These are phyloP conservation scores for Mesembryanthemum crystallinum DNA, from an alignment of 148 eudicot genomes.

Conservation along the genomic window DNA sequence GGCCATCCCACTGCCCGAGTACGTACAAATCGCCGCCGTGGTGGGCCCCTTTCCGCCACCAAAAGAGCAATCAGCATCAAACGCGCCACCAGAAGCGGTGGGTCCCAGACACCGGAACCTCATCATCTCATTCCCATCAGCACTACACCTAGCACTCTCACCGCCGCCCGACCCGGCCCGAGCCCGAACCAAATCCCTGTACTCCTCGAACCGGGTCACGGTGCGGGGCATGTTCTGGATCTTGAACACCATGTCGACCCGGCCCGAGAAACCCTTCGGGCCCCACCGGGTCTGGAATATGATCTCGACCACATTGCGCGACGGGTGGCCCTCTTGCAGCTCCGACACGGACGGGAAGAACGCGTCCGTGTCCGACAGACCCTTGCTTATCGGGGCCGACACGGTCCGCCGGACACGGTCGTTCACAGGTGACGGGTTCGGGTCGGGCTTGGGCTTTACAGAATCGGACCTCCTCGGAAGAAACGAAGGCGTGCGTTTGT, in stretches of 20 bases:
- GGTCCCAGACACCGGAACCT: slow-evolving; percentile 73
- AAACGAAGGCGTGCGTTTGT: not conserved
- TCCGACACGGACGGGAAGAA: slow-evolving; percentile 66
- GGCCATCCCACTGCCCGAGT: slow-evolving; percentile 72
- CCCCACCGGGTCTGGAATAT: slow-evolving; percentile 84
- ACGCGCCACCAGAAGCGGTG: slow-evolving; percentile 28
- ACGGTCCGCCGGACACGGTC: slow-evolving; percentile 18
- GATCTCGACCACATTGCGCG: slow-evolving; percentile 89
- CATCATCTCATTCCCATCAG: slow-evolving; percentile 98
- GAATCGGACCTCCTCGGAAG: slow-evolving; percentile 18
- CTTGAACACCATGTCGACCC: slow-evolving; percentile 81
- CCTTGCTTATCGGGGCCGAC: slow-evolving; percentile 12
- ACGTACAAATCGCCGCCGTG: slow-evolving; percentile 55
- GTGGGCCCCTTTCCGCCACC: slow-evolving; percentile 39
- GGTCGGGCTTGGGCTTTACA: slow-evolving; percentile 22
- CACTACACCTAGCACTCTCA: slow-evolving; percentile 58
- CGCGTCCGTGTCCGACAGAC: slow-evolving; percentile 19
- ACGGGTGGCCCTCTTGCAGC: slow-evolving; percentile 77
- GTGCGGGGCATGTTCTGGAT: slow-evolving; percentile 53
- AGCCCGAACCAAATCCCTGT: slow-evolving; percentile 47
- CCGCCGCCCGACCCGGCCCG: slow-evolving; percentile 32
- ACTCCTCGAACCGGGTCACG: slow-evolving; percentile 72
- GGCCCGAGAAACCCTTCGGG: slow-evolving; percentile 58
- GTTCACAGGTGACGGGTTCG: not conserved
- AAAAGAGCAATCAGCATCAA: slow-evolving; percentile 21